Evolutionary conservation across 805 yeast genomes (phyloP).

Genomic region (Metschnikowia lochheadii): DNA sequence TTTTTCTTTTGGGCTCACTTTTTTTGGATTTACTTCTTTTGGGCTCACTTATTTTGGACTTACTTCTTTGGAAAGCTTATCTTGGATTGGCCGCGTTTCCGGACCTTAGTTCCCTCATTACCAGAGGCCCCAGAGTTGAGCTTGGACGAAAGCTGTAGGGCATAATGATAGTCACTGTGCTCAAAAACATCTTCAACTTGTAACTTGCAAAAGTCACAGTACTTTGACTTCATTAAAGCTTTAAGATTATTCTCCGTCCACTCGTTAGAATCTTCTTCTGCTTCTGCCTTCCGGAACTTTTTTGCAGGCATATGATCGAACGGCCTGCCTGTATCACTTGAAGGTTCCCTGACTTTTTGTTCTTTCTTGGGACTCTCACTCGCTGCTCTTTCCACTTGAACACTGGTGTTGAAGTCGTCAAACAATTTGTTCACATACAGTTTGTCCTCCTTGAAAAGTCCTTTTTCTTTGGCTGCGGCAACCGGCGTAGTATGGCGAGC

Average conservation of each 20-base stretch:
- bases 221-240: slow-evolving; percentile 17
- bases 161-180: slow-evolving; percentile 54
- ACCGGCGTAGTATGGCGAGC: neutral
- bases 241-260: slow-evolving; percentile 14
- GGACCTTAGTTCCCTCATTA: neutral
- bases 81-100: neutral
- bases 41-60: no score
- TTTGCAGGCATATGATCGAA: neutral
- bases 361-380: slow-evolving; percentile 7
- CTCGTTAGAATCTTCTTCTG: neutral
- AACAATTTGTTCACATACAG: slow-evolving; percentile 27
- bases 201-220: slow-evolving; percentile 27
- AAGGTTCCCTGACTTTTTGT: neutral
- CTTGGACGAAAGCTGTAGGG: slow-evolving; percentile 44
- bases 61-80: neutral
- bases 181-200: slow-evolving; percentile 36
- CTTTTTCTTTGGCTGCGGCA: slow-evolving; percentile 5
- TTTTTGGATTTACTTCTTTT: no score
- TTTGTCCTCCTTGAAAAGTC: slow-evolving; percentile 19
- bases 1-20: no score
- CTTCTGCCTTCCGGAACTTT: neutral
- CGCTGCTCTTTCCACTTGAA: slow-evolving; percentile 7
- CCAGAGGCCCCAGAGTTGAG: slow-evolving; percentile 21
- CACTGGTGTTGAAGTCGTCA: slow-evolving; percentile 15
- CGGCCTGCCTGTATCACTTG: neutral